These are phyloP conservation scores for Chrysoporthe deuterocubensis DNA, from an alignment of 2,329 filamentous ascomycete species.

Conservation along the genomic window DNA sequence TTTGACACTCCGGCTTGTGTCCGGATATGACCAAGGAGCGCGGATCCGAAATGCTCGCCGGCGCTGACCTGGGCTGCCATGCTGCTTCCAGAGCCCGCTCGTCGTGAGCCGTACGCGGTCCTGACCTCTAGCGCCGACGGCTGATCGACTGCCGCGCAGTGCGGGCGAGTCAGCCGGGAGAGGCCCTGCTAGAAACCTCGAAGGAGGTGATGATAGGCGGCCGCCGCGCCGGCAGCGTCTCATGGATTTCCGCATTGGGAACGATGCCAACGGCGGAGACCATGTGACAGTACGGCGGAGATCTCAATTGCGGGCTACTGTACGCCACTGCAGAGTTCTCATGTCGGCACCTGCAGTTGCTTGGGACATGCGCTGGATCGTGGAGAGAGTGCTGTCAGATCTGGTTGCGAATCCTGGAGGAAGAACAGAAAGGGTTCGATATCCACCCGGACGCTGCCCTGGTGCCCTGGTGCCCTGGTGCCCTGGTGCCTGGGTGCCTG, in stretches of 20 bases:
- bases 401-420: background rate
- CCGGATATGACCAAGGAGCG: constrained; percentile 6
- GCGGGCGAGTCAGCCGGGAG: background rate
- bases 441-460: background rate
- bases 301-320: no score
- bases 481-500: background rate
- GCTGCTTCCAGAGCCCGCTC: no score
- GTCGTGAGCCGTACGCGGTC: background rate
- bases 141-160: background rate
- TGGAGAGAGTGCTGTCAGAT: constrained; percentile 2
- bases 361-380: background rate
- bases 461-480: background rate
- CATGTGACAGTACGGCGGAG: no score
- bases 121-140: background rate
- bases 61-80: no score
- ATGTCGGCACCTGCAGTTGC: background rate
- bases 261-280: no score
- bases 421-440: background rate
- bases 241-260: no score
- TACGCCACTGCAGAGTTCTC: no score
- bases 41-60: background rate
- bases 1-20: background rate
- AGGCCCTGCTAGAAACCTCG: background rate
- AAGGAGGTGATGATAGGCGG: no score
- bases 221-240: no score